Evolutionary conservation across 73 alveolate species (phyloP), one percentile per base, ranked within the genome.

Genomic region (Loxodes magnus): DNA sequence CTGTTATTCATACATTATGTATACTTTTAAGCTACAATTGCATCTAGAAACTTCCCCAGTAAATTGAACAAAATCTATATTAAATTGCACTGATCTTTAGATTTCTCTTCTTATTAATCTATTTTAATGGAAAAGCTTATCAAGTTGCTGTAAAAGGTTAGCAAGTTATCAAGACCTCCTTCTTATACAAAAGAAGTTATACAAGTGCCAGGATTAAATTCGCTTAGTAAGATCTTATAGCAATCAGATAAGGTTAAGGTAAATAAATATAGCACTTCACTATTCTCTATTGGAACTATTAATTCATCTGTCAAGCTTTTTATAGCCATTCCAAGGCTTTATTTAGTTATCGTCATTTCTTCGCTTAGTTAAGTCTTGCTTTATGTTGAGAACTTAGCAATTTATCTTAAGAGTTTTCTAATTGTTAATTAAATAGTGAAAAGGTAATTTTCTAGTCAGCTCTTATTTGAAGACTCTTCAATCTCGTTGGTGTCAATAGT

Each of bases 121-220:
- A 46, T 14, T 19, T 46, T 17, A 46, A 46, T 25, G 1, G 59
- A 46, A 10, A 46, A 25, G 14, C 27, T 24, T 46, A 25, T 46
- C 59, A 46, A 23, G 14, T 46, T 20, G n/a, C n/a, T 5, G 23
- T 25, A 10, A 46, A 46, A 46, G 17, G 9, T 24, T 25, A 24
- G n/a, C 6, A 46, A 10, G 27, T n/a, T 46, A 0, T 46, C 53
- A 9, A 46, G 1, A n/a, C 59, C 59, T 46, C 59, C 59, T 24
- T 12, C 19, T 21, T 24, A 15, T 7, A 9, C 22, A 46, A 46
- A 46, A 0, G 59, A 46, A 10, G 27, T 7, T 21, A 22, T 7
- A 9, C 22, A 17, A 21, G 59, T 16, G 6, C 20, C 10, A 10
- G 53, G 7, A 20, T 15, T 23, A n/a, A 7, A 41, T 24, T 46